Base-by-base conservation (phyloP, 768 basidiomycete genomes). In the Stropharia rugosoannulata region DNA sequence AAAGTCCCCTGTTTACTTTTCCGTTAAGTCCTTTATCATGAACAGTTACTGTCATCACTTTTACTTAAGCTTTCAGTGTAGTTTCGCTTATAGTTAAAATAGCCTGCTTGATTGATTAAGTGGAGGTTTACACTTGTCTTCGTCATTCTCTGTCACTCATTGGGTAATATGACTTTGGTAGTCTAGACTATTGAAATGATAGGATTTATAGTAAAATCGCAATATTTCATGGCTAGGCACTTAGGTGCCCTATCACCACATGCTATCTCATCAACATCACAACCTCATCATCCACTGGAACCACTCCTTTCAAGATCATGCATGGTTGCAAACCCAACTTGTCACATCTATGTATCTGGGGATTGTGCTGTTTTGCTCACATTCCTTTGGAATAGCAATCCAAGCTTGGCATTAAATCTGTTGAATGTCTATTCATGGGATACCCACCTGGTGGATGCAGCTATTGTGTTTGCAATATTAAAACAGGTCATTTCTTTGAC, bases 391-490 rank as follows among this genome's bases (percentile, higher is more conserved):
- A 61, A 39, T 40, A 27, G 10, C 60, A 58, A 19, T 18, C 42
- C 5, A 61, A 61, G 37, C 44, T 57, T 3, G 58, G 58, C 13
- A 35, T 29, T 10, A 59, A 57, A 22, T 59, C 58, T 7, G 36
- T 44, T 13, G 58, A 57, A 37, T 53, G 51, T 32, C 44, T 61
- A 1, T 61, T 61, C 44, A 56, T 61, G 53, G 60, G 60, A 13
- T 61, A 61, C 32, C 54, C 57, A 22, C 57, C 54, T 1, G 37
- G 38, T 15, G 44, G 51, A 6, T 25, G 49, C 2, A 53, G 60
- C 1, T 61, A 56, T 18, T 27, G 45, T 38, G 49, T 59, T 10
- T 32, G 53, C 8, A 45, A 13, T 15, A 35, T 61, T 1, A 3
- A 13, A 9, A 61, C 53, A 0, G 42, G 55, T 51, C 60, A 56